Conservation (phyloP, 148 eudicot species). For the Simmondsia chinensis region DNA sequence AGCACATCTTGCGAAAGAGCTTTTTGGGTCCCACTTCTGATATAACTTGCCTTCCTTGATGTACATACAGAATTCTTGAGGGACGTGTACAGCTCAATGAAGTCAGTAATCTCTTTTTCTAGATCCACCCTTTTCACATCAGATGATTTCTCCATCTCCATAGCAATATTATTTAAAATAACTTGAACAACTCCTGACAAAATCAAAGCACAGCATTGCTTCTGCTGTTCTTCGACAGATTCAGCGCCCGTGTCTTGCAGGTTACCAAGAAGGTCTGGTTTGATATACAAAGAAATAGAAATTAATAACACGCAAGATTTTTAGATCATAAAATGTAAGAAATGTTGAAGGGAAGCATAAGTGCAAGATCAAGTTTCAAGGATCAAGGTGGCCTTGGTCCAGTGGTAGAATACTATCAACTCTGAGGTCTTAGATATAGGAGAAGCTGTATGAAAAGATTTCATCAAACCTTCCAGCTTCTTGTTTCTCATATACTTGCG, state of each 20-base stretch:
- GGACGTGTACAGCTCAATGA: slow-evolving; percentile 24
- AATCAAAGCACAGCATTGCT: slow-evolving; percentile 19
- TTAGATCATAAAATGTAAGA: too few relatives aligned
- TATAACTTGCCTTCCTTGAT: slow-evolving; percentile 13
- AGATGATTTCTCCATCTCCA: slow-evolving; percentile 32
- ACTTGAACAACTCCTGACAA: slow-evolving; percentile 44
- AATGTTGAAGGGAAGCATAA: too few relatives aligned
- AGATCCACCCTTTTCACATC: slow-evolving; percentile 21
- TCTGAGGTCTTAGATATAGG: too few relatives aligned
- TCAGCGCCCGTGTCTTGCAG: slow-evolving; percentile 23
- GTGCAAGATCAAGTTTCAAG: too few relatives aligned
- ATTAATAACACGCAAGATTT: too few relatives aligned
- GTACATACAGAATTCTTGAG: slow-evolving; percentile 20
- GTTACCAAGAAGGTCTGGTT: slow-evolving; percentile 29
- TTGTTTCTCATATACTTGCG: slow-evolving; percentile 33
- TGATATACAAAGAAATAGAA: slow-evolving; percentile 22
- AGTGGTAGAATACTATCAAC: too few relatives aligned
- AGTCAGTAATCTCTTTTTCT: slow-evolving; percentile 34
- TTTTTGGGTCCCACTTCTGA: slow-evolving; percentile 17
- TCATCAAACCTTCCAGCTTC: slow-evolving; percentile 37
- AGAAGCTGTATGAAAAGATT: not conserved
- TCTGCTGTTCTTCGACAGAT: slow-evolving; percentile 21
- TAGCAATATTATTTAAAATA: slow-evolving; percentile 26
- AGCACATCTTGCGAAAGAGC: slow-evolving; percentile 11
- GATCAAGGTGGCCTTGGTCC: too few relatives aligned